Base-by-base conservation (phyloP, 2,329 filamentous ascomycete species). In the Hypoxylon sp. region DNA sequence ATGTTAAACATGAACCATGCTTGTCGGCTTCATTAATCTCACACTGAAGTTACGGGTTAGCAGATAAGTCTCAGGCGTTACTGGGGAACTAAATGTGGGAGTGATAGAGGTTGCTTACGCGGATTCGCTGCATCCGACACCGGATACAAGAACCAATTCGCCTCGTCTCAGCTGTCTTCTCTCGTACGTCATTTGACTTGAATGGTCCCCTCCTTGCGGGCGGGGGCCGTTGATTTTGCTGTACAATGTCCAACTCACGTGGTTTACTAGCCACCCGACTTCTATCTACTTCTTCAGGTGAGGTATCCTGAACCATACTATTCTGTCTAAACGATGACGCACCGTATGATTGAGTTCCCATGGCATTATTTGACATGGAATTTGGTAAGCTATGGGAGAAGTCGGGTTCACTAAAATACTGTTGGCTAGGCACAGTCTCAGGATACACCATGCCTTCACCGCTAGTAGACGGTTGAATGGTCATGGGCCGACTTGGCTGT, bases 111-210 rank as follows among this genome's bases (percentile, higher is more conserved):
- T 17, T 36, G 79, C 86, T 82, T 76, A 89, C 87, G 52, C 87
- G 83, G 71, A 89, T 89, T 46, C 87, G 82, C 70, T 89, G 87
- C 85, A 89, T 88, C 53, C 86, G 82, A 68, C 87, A 90, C 48
- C 87, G 81, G 63, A 89, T 85, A 72, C 87, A 90, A 19, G 85
- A 87, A 7, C 86, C 87, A 17, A 87, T 85, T 59, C 84, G 85
- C 64, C 87, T 82, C 1, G 87, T 89, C 61, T 84, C 80, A 0
- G 87, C 87, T 0, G 87, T 89, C 69, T 84, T 80, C 66, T 86
- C 81, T 23, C 86, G 82, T 30, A 84, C 80, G 9, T 78, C 78
- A n/a, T 81, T 79, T 56, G 86, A 84, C 64, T 82, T 85, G 76
- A 89, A 89, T 2, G 86, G 87, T 0, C 86, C 86, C 10, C 86